phyloP scores from a whole-genome alignment of 208 protist species.

The Trypanosomatidae sp. region DNA sequence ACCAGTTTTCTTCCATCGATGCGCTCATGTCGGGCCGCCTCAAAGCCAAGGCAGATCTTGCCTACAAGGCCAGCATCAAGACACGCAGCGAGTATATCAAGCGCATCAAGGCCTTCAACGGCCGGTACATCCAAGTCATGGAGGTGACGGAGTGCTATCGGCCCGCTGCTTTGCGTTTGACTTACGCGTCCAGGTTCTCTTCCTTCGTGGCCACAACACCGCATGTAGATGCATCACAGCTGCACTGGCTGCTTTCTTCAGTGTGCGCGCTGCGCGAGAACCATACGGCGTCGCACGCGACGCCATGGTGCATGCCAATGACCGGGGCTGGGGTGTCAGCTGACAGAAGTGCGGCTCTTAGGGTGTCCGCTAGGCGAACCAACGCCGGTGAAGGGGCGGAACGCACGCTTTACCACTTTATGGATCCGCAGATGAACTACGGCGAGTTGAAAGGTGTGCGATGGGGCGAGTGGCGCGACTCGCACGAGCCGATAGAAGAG shows the following conservation, averaged over 20 bases:
- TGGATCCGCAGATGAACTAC: conserved; percentile 45
- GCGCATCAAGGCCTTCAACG: conserved; percentile 74
- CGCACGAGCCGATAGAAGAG: not conserved
- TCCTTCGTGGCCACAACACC: conserved; percentile 53
- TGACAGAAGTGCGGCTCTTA: not conserved
- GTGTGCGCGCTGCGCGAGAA: conserved; percentile 34
- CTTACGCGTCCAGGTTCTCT: conserved; percentile 48
- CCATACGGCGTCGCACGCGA: not conserved
- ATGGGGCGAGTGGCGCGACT: conserved; percentile 11
- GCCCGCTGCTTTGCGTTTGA: conserved; percentile 27
- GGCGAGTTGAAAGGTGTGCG: conserved; percentile 20
- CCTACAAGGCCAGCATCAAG: conserved; percentile 64
- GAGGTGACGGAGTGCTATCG: conserved; percentile 42
- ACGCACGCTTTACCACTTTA: conserved; percentile 34
- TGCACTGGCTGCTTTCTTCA: conserved; percentile 45
- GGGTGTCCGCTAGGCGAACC: not conserved
- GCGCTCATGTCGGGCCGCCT: conserved; percentile 69
- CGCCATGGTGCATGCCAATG: not conserved
- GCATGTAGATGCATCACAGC: conserved; percentile 41
- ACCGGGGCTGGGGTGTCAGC: not conserved
- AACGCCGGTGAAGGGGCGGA: not conserved
- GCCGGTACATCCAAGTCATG: conserved; percentile 39
- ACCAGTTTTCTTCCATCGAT: conserved; percentile 54
- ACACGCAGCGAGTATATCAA: conserved; percentile 79
- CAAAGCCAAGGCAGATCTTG: conserved; percentile 68